phyloP scores from a whole-genome alignment of 495 filamentous ascomycete species.

The Tuber calosporum region DNA sequence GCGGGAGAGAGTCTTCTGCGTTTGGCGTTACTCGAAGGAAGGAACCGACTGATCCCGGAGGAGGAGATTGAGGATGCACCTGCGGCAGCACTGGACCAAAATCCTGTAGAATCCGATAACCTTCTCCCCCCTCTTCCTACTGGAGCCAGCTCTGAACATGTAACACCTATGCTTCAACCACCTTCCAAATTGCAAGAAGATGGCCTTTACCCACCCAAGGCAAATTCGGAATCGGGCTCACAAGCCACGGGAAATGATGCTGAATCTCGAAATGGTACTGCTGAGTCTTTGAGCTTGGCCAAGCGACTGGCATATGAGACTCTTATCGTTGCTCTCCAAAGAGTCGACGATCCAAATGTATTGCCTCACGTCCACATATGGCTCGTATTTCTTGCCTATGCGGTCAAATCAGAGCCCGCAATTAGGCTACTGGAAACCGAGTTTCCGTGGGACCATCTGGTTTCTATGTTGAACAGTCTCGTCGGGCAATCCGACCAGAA shows the following conservation, averaged over 20 bases:
- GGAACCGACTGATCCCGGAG: not conserved
- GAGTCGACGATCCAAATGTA: slow-evolving; percentile 58
- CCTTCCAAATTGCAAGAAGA: too few relatives aligned
- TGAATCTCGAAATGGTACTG: slow-evolving; percentile 6
- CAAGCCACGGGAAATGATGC: not conserved
- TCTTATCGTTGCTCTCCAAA: slow-evolving; percentile 51
- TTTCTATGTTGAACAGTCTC: slow-evolving; percentile 61
- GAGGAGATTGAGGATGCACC: slow-evolving; percentile 27
- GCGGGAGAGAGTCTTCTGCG: slow-evolving; percentile 45
- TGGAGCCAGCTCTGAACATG: too few relatives aligned
- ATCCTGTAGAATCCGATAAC: too few relatives aligned
- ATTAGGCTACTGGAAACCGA: slow-evolving; percentile 50
- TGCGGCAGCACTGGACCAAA: not conserved
- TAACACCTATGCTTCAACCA: too few relatives aligned
- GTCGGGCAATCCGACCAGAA: slow-evolving; percentile 43
- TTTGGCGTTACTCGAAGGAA: slow-evolving; percentile 31
- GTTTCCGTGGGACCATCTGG: slow-evolving; percentile 62
- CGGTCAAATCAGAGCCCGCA: slow-evolving; percentile 50
- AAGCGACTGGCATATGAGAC: slow-evolving; percentile 34
- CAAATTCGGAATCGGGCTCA: too few relatives aligned
- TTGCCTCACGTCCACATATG: slow-evolving; percentile 61
- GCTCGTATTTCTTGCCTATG: slow-evolving; percentile 60
- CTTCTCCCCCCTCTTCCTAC: too few relatives aligned
- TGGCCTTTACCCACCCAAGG: too few relatives aligned
- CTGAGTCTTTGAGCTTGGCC: slow-evolving; percentile 26